Conservation (phyloP, 1,139 yeast genomes). For the Debaryomyces sp. region DNA sequence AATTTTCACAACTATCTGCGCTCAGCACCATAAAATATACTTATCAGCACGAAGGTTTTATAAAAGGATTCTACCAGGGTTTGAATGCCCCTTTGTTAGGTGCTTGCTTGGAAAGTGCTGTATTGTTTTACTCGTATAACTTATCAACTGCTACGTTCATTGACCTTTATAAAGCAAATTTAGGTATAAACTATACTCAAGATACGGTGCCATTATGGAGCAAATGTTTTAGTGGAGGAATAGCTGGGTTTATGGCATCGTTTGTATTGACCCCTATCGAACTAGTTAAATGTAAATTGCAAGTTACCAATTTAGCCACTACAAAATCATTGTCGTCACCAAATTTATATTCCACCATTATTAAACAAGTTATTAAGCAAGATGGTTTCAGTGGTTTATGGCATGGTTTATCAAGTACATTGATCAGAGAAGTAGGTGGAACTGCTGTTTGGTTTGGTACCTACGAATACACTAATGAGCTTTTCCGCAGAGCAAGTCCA, state of each 20-base stretch:
- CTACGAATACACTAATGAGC: constrained; percentile 59
- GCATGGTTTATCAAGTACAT: constrained; percentile 87
- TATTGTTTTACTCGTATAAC: constrained; percentile 59
- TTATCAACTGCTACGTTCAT: constrained; percentile 73
- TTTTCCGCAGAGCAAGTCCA: constrained; percentile 30
- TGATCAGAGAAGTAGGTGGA: constrained; percentile 83
- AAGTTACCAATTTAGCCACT: constrained; percentile 58
- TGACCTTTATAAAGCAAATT: constrained; percentile 9
- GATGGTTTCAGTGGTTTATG: constrained; percentile 65
- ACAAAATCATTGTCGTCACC: constrained; percentile 9
- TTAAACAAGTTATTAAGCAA: constrained; percentile 43
- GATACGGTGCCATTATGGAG: constrained; percentile 37
- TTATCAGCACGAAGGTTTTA: constrained; percentile 64
- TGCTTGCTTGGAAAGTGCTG: constrained; percentile 79
- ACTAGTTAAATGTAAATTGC: constrained; percentile 83
- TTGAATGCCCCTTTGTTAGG: constrained; percentile 81
- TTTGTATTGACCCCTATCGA: constrained; percentile 89
- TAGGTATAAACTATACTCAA: constrained; percentile 12
- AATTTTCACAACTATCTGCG: constrained; percentile 52
- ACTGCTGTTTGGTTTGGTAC: constrained; percentile 95
- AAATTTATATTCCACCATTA: constrained; percentile 32
- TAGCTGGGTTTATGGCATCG: constrained; percentile 83
- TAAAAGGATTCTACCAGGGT: constrained; percentile 57
- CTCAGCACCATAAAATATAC: constrained; percentile 64
- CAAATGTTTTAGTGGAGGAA: constrained; percentile 68